Conservation (phyloP, 345 rosid species). For the Hevea brasiliensis region DNA sequence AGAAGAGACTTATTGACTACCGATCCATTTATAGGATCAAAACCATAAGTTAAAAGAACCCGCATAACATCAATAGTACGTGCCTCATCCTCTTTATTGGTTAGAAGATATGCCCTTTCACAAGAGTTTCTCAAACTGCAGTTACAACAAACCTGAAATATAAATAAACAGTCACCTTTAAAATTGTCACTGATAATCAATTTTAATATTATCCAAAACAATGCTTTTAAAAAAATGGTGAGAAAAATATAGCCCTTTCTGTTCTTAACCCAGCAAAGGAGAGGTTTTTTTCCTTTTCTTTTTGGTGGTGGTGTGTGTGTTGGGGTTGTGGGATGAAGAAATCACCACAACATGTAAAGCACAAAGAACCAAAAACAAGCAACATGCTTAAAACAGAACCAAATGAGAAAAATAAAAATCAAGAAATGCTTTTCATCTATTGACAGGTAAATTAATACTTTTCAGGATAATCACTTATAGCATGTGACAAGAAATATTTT, state of each 20-base stretch:
- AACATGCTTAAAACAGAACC: neutral
- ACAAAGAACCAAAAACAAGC: neutral
- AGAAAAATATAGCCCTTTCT: neutral
- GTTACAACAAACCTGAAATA: conserved; percentile 85
- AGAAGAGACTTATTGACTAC: conserved; percentile 59
- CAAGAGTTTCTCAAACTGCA: conserved; percentile 91
- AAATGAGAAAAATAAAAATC: neutral
- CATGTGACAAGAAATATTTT: neutral
- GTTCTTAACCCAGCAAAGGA: neutral
- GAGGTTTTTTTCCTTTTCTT: too few species aligned
- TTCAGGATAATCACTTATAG: neutral
- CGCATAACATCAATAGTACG: conserved; percentile 83
- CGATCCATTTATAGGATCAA: conserved; percentile 60
- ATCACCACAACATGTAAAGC: neutral
- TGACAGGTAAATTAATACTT: neutral
- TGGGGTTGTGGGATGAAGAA: neutral
- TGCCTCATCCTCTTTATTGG: conserved; percentile 96
- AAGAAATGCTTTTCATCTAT: neutral
- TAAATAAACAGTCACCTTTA: conserved; percentile 19
- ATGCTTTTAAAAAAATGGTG: neutral
- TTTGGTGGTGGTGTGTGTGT: too few species aligned
- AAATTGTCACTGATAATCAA: conserved; percentile 22
- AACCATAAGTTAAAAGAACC: conserved; percentile 70
- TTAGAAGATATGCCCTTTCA: conserved; percentile 73
- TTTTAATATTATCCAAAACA: conserved; percentile 6